A percentile compares a stretch with the other conserved stretches of the same genome.
These are phyloP conservation scores for Fusarium algeriense DNA, from an alignment of 2,329 filamentous ascomycete species.

Conservation along the genomic window DNA sequence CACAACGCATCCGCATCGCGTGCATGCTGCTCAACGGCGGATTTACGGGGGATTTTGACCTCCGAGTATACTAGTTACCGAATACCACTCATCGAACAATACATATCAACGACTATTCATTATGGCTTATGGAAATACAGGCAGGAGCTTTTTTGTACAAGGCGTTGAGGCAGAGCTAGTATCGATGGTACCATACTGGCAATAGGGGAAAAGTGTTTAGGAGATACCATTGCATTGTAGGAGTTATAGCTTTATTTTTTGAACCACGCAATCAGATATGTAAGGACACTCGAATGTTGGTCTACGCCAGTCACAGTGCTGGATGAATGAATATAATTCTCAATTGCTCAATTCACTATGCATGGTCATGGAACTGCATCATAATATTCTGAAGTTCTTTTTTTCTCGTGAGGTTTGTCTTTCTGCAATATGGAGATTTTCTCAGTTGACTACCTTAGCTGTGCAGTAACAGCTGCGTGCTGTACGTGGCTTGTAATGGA, in stretches of 20 bases:
- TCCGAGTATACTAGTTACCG: constrained; percentile 54
- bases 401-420: background rate
- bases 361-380: too few relatives aligned
- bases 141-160: constrained; percentile 20
- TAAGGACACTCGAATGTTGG: background rate
- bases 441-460: background rate
- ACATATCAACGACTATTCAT: constrained; percentile 4
- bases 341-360: background rate
- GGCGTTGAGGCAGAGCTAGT: constrained; percentile 36
- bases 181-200: constrained; percentile 10
- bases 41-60: constrained; percentile 70
- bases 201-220: constrained; percentile 30
- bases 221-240: constrained; percentile 45
- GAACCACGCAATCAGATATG: constrained; percentile 6
- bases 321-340: constrained; percentile 12
- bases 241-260: constrained; percentile 30
- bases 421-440: background rate
- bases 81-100: constrained; percentile 1
- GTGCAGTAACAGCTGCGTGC: background rate
- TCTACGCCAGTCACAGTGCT: background rate
- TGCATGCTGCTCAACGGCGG: constrained; percentile 75
- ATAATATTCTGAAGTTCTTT: background rate
- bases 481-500: background rate
- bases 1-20: constrained; percentile 72
- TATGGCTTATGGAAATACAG: constrained; percentile 8